Evolutionary conservation across 768 basidiomycete genomes (phyloP).

Genomic region (Trametes coccinea): DNA sequence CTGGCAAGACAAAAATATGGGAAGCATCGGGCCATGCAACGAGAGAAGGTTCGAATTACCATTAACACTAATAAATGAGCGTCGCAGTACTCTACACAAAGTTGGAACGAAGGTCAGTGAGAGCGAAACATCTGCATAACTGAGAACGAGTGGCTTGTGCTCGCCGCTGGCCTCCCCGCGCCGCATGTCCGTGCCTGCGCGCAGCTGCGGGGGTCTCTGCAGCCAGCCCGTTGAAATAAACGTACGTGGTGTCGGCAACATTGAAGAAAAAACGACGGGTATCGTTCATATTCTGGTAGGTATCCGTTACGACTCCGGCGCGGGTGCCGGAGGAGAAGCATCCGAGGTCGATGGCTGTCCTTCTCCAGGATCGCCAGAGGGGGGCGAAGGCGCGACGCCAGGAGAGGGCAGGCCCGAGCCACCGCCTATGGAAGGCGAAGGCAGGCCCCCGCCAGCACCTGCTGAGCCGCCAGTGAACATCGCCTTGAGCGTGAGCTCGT

Average conservation of each 20-base stretch:
- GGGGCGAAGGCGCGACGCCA: not conserved
- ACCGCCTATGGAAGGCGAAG: conserved; percentile 7
- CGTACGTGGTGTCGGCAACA: not conserved
- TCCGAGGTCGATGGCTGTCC: not conserved
- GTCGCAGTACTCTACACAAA: conserved; percentile 15
- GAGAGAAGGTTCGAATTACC: not conserved
- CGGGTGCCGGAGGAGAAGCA: not conserved
- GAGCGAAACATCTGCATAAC: not conserved
- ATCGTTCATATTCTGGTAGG: conserved; percentile 6
- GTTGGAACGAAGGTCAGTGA: not conserved
- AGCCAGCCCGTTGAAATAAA: conserved; percentile 3
- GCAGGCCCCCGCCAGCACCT: not conserved
- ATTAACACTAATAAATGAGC: conserved; percentile 4
- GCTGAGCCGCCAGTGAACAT: conserved; percentile 62
- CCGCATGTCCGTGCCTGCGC: not conserved
- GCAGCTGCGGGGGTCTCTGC: not conserved
- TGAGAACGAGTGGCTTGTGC: not conserved
- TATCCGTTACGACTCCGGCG: not conserved
- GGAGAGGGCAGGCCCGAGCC: conserved; percentile 7
- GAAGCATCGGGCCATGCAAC: no score
- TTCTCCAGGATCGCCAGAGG: not conserved
- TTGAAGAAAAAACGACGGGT: not conserved
- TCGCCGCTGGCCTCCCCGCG: not conserved
- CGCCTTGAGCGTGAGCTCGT: conserved; percentile 82
- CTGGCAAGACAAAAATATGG: no score